Evolutionary conservation across 2,329 filamentous ascomycete species (phyloP), one percentile per base, ranked within the genome.

Genomic region (Cladosporium austrohemisphaericum): DNA sequence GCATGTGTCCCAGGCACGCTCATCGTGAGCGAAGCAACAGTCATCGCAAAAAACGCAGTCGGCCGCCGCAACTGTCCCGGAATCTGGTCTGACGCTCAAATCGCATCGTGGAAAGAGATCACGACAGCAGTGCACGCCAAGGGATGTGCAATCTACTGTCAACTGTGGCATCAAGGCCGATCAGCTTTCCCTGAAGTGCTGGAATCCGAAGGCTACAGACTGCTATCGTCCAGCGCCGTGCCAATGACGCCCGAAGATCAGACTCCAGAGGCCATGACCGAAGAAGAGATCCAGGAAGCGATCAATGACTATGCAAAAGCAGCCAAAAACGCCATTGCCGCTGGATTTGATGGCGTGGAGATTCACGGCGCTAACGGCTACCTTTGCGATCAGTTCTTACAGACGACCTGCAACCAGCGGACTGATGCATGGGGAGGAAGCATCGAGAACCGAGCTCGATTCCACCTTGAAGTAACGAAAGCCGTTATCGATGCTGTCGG

Each of bases 381-480:
- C 49, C 65, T 79, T 3, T 67, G 74, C 0, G 76, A 79, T 53
- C 75, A 79, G 52, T 79, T 79, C 57, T 59, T 74, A 4, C 73
- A 75, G 52, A 72, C 73, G 33, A 74, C 70, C 26, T 65, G 71
- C 53, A 80, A 79, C 60, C 68, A 67, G 53, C 66, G 76, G 19
- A 74, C 69, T 1, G 76, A 80, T 55, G 61, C 65, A 9, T 79
- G 75, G 53, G 76, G 77, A 8, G 77, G 76, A 5, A 71, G 66
- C 3, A 65, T 76, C 1, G 70, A 76, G 58, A 76, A 76, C 50
- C 68, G 76, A n/a, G 76, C 72, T 52, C 71, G 69, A 4, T 84
- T 85, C 56, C 73, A 72, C 1, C 60, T 83, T 2, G 77, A 81
- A 55, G 67, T 82, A n/a, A 76, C 77, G 59, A 65, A 70, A 26